phyloP scores from a whole-genome alignment of 73 alveolate genomes.

The Paramecium sonneborni region DNA sequence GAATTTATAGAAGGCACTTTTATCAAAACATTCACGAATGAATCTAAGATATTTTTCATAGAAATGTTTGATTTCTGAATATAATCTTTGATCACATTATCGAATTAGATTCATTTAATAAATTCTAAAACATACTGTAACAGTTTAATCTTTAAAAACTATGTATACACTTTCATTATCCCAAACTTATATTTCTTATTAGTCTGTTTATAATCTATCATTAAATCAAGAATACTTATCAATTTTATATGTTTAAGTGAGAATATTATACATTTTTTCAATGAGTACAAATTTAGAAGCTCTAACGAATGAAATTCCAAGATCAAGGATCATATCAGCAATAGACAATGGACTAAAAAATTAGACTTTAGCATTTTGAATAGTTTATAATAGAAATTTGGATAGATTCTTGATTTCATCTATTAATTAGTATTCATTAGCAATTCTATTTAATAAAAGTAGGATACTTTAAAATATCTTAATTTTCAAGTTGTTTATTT shows the following conservation, averaged over 20 bases:
- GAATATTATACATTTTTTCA: background rate
- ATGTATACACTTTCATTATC: background rate
- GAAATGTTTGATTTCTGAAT: background rate
- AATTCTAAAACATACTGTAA: background rate
- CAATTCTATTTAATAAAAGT: background rate
- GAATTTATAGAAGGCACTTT: conserved; percentile 49
- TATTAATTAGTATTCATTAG: conserved; percentile 17
- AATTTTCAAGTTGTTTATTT: background rate
- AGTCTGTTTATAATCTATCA: conserved; percentile 9
- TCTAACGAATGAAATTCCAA: conserved; percentile 48
- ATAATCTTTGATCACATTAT: conserved; percentile 21
- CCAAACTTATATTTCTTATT: background rate
- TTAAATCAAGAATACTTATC: background rate
- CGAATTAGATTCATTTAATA: background rate
- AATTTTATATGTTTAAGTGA: background rate
- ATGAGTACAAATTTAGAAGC: conserved; percentile 17
- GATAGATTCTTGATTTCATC: conserved; percentile 38
- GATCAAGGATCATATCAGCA: conserved; percentile 44
- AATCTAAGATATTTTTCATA: conserved; percentile 42
- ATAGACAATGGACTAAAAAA: conserved; percentile 43
- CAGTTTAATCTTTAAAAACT: background rate
- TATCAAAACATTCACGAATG: conserved; percentile 31
- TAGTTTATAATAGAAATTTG: background rate
- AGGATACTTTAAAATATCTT: background rate
- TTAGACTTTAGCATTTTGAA: conserved; percentile 40